Percentiles rank a stretch among this genome's conserved stretches.
phyloP scores from a whole-genome alignment of 2,329 filamentous ascomycete species.

The Ceratocystis huliohia region DNA sequence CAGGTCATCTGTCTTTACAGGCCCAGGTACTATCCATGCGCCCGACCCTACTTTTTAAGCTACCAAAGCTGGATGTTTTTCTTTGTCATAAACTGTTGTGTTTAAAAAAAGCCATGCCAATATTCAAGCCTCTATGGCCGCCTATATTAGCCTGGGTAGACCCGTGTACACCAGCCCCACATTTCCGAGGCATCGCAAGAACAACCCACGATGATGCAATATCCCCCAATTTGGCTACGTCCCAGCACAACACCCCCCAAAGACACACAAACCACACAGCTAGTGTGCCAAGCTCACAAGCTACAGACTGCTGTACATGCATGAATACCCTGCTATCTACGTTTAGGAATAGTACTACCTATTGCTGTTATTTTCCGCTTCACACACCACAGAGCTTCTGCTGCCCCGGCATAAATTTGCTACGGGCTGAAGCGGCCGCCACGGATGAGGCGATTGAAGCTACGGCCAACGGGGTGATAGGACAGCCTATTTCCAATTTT shows the following conservation, averaged over 20 bases:
- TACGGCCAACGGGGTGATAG: background rate
- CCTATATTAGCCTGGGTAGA: background rate
- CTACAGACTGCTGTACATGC: background rate
- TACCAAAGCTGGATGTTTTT: conserved; percentile 7
- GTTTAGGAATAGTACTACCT: background rate
- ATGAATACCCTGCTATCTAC: background rate
- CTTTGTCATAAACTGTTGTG: conserved; percentile 8
- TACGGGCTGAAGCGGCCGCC: background rate
- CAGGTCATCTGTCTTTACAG: background rate
- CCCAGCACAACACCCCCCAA: background rate
- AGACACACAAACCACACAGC: background rate
- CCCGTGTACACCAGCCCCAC: conserved; percentile 8
- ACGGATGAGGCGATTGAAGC: background rate
- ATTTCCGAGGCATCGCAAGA: conserved; percentile 29
- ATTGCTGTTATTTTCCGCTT: background rate
- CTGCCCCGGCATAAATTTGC: background rate
- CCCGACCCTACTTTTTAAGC: background rate
- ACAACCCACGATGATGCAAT: conserved; percentile 43
- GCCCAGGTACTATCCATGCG: background rate
- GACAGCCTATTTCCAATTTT: background rate
- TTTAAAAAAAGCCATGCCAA: background rate
- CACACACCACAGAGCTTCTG: background rate
- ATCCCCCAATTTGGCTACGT: conserved; percentile 40
- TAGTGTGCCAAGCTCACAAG: background rate
- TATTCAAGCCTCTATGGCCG: conserved; percentile 1